A percentile compares a stretch with the other conserved stretches of the same genome.
These are phyloP conservation scores for Hymenoscyphus repandus DNA, from an alignment of 2,329 filamentous ascomycete genomes.

Conservation along the genomic window DNA sequence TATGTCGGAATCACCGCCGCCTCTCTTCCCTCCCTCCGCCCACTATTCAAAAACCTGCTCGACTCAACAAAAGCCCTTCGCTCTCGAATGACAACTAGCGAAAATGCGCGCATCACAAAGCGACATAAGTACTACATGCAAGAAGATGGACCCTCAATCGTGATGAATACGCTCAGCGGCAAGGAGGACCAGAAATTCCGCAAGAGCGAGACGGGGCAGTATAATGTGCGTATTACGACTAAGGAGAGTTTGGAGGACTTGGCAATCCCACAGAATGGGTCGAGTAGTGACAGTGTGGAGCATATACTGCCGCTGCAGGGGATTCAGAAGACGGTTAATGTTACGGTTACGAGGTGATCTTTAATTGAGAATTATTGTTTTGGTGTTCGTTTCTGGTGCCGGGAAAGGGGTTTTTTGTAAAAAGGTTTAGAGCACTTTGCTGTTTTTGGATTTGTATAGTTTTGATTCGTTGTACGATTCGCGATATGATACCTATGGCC, in stretches of 20 bases:
- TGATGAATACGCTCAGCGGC: constrained; percentile 12
- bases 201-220: constrained; percentile 1
- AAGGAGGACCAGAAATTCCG: neutral
- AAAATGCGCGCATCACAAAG: neutral
- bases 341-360: neutral
- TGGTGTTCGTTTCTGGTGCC: no score
- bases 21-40: constrained; percentile 38
- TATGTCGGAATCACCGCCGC: constrained; percentile 40
- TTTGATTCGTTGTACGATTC: no score
- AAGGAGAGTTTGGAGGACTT: neutral
- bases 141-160: constrained; percentile 13
- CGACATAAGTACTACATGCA: constrained; percentile 23
- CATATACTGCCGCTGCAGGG: constrained; percentile 17
- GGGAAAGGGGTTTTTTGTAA: no score
- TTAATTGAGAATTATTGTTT: no score
- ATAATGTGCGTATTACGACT: constrained; percentile 16
- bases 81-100: neutral
- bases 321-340: constrained; percentile 10
- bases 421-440: no score
- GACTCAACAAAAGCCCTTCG: constrained; percentile 18
- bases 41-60: constrained; percentile 34
- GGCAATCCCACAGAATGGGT: neutral
- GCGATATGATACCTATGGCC: no score
- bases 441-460: no score
- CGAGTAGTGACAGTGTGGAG: constrained; percentile 12